Conservation (phyloP, 2,329 filamentous ascomycete species). For the Phoma sp. region DNA sequence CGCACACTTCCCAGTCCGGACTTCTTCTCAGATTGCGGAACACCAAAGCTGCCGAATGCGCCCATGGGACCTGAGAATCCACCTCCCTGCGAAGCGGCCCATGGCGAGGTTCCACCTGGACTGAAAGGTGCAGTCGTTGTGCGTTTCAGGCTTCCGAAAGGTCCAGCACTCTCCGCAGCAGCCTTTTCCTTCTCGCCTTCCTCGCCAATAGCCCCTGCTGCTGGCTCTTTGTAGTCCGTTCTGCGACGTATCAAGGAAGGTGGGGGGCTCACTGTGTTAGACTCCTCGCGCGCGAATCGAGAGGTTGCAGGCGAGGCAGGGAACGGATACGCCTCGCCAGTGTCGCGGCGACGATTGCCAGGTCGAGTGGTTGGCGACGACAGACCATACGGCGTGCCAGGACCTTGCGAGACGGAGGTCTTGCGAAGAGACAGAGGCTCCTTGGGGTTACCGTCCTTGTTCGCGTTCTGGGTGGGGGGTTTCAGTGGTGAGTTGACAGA, state of each 20-base stretch:
- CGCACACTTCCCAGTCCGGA: constrained; percentile 68
- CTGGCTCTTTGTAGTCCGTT: constrained; percentile 65
- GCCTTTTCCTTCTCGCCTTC: constrained; percentile 59
- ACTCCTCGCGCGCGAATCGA: constrained; percentile 69
- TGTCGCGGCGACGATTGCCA: constrained; percentile 81
- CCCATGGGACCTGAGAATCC: constrained; percentile 74
- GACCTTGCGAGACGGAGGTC: constrained; percentile 77
- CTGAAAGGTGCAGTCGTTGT: constrained; percentile 62
- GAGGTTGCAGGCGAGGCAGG: constrained; percentile 66
- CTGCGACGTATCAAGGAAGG: constrained; percentile 66
- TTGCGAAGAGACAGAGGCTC: constrained; percentile 74
- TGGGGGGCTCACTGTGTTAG: constrained; percentile 65
- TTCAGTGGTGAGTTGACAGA: constrained; percentile 96
- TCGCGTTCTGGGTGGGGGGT: constrained; percentile 71
- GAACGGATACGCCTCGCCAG: constrained; percentile 71
- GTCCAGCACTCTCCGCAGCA: constrained; percentile 49
- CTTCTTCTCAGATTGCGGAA: constrained; percentile 69
- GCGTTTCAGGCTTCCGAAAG: constrained; percentile 63
- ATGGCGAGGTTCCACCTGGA: constrained; percentile 59
- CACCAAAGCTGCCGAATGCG: constrained; percentile 88
- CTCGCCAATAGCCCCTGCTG: constrained; percentile 51
- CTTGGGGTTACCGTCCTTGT: constrained; percentile 66
- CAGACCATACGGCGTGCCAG: constrained; percentile 68
- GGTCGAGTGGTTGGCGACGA: constrained; percentile 79
- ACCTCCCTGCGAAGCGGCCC: constrained; percentile 65